Base-by-base conservation (phyloP, 2,329 filamentous ascomycete species). In the Dichotomopilus funicola region DNA sequence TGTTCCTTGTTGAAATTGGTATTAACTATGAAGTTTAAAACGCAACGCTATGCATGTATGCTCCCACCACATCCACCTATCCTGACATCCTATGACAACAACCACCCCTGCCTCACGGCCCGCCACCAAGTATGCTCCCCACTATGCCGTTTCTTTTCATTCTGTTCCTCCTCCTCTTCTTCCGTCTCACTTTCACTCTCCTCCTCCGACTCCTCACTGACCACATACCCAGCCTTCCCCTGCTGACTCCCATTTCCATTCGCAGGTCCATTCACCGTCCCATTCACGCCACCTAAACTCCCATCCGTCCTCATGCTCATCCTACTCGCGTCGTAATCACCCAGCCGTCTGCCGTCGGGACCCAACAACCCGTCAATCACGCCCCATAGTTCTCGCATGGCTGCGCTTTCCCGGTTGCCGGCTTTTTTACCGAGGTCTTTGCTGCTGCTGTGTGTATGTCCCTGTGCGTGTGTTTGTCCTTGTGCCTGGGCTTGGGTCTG, bases 301-400 rank as follows among this genome's bases (percentile, higher is more conserved):
- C 27, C 41, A n/a, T 40, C 31, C 19, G 19, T 43, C 27, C 38
- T 2, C 27, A 2, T 12, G 2, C 35, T 33, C 46, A 45, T 43
- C 12, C 34, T 49, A 2, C 44, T 40, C 1, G 19, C 31, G 3
- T 52, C 49, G 11, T 49, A 50, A n/a, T 45, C 49, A 4, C 35
- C 45, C 11, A 55, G 10, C 4, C 34, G 27, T 9, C 5, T 49
- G 4, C 8, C 7, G 12, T 33, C 41, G 1, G 45, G 49, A 5
- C 49, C 54, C 27, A 59, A 19, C 7, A 57, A 6, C 19, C 37
- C 55, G 6, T 59, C 55, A n/a, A 59, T 47, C 1, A 53, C 50
- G 1, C 44, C 58, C 55, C 50, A 49, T n/a, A 59, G 31, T 37
- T 59, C 58, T 34, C 27, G 36, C 42, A 59, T 35, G 11, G 58